A percentile compares a stretch with the other conserved stretches of the same genome.
phyloP scores from a whole-genome alignment of 306 rosid species.

The Vachellia pachyceras region DNA sequence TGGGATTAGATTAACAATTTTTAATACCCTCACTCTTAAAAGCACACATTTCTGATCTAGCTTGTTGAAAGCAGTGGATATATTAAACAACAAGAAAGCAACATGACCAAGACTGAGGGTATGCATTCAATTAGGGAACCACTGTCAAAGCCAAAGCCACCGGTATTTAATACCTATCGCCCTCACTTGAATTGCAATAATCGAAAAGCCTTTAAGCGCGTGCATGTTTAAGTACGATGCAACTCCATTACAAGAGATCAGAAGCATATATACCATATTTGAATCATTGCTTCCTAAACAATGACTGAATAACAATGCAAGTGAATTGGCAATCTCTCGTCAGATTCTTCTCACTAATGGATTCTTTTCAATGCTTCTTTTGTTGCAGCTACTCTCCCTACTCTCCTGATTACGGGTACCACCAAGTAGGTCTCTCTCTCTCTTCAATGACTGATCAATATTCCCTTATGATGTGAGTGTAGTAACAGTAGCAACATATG shows the following conservation, averaged over 20 bases:
- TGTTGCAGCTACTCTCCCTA: conserved; percentile 76
- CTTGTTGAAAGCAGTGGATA: background rate
- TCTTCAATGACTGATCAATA: too few relatives aligned
- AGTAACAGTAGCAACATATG: conserved; percentile 4
- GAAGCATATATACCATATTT: conserved; percentile 29
- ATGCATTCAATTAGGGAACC: conserved; percentile 25
- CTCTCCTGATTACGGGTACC: conserved; percentile 78
- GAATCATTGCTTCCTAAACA: conserved; percentile 41
- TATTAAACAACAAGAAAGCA: conserved; percentile 1
- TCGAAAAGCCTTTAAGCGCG: background rate
- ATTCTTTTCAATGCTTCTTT: conserved; percentile 27
- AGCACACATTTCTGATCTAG: background rate
- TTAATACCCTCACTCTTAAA: background rate
- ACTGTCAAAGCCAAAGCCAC: conserved; percentile 40
- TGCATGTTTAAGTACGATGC: background rate
- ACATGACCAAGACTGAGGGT: background rate
- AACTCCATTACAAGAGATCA: conserved; percentile 29
- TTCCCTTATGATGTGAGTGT: background rate
- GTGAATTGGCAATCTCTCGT: background rate
- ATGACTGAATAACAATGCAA: conserved; percentile 7
- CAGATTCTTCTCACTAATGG: conserved; percentile 25
- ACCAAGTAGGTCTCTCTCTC: conserved; percentile 61
- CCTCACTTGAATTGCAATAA: background rate
- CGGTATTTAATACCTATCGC: conserved; percentile 29
- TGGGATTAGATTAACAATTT: background rate